Conservation (phyloP, 495 filamentous ascomycete genomes). For the Xylaria telfairii region DNA sequence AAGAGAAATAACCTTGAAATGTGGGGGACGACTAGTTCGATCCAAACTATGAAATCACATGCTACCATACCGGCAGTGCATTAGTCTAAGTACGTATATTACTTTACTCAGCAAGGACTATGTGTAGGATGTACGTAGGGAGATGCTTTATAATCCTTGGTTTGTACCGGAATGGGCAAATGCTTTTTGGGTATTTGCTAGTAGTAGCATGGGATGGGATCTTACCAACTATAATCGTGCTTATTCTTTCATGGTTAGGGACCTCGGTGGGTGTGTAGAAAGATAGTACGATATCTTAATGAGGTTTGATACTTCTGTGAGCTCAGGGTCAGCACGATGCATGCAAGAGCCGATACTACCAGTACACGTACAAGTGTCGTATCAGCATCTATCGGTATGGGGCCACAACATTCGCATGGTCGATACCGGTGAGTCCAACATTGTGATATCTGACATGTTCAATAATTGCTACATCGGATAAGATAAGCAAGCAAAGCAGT, state of each 20-base stretch:
- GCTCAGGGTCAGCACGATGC: not conserved
- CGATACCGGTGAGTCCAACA: not conserved
- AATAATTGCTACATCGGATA: not conserved
- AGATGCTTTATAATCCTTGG: not conserved
- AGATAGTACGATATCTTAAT: not conserved
- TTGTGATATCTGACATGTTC: conserved; percentile 7
- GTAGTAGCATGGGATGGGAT: not conserved
- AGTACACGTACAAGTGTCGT: not conserved
- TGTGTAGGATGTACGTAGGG: not conserved
- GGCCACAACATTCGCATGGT: not conserved
- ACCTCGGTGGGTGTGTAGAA: not conserved
- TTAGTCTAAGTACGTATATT: too few relatives aligned
- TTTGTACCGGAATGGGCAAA: not conserved
- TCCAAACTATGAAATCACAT: not conserved
- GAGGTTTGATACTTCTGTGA: not conserved
- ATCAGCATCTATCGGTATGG: not conserved
- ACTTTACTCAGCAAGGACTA: conserved; percentile 3
- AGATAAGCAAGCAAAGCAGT: not conserved
- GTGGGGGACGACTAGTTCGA: conserved; percentile 11
- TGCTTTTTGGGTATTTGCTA: not conserved
- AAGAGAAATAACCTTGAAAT: conserved; percentile 28
- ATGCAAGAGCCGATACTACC: not conserved
- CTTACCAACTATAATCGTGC: not conserved
- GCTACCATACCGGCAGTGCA: not conserved
- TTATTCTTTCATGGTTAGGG: not conserved